Evolutionary conservation across 1,284 basidiomycete genomes (phyloP).

Genomic region (Fomitiporia mediterranea): DNA sequence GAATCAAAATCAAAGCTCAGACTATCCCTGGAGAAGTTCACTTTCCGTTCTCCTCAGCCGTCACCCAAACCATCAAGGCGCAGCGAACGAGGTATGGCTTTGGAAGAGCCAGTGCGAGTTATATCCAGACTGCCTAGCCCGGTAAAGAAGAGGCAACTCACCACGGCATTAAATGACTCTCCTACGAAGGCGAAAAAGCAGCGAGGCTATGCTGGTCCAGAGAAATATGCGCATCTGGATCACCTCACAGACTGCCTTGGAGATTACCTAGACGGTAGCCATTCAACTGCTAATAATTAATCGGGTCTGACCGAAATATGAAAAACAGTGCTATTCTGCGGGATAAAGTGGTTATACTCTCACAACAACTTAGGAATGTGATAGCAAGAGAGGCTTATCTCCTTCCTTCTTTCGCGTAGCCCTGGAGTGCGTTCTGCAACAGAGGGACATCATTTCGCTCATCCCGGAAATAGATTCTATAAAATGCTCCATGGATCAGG

Average conservation of each 20-base stretch:
- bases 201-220: slow-evolving; percentile 42
- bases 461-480: slow-evolving; percentile 70
- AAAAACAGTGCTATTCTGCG: slow-evolving; percentile 64
- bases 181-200: slow-evolving; percentile 27
- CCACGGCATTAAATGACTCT: background rate
- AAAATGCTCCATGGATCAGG: slow-evolving; percentile 51
- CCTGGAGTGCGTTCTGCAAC: slow-evolving; percentile 57
- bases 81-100: background rate
- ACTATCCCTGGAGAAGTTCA: background rate
- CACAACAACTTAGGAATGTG: slow-evolving; percentile 10
- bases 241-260: slow-evolving; percentile 39
- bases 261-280: slow-evolving; percentile 41
- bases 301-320: too few relatives aligned
- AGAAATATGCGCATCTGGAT: slow-evolving; percentile 44
- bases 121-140: too few relatives aligned
- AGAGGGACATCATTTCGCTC: slow-evolving; percentile 67
- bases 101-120: too few relatives aligned
- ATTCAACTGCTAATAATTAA: too few relatives aligned
- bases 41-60: background rate
- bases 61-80: background rate
- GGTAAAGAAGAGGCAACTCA: background rate
- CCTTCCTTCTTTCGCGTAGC: slow-evolving; percentile 29
- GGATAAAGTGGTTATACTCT: slow-evolving; percentile 50
- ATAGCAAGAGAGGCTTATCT: background rate
- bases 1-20: background rate